Evolutionary conservation across 768 basidiomycete species (phyloP).

Genomic region (Terana coerulea): DNA sequence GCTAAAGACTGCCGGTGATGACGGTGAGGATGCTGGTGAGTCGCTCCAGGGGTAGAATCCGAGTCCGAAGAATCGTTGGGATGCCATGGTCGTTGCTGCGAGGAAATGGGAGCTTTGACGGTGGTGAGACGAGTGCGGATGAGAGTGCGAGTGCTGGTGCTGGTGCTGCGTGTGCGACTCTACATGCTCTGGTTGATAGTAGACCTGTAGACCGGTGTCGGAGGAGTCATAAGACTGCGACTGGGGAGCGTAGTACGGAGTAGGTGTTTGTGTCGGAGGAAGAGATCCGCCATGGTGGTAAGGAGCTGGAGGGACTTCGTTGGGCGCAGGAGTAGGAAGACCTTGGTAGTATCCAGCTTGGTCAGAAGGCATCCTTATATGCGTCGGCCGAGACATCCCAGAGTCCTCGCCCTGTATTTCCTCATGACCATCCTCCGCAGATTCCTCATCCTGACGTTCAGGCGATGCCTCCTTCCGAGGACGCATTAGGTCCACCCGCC

Average conservation of each 20-base stretch:
- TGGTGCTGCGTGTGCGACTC: neutral
- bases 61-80: slow-evolving; percentile 8
- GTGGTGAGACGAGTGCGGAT: neutral
- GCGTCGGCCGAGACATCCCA: slow-evolving; percentile 18
- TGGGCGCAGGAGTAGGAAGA: slow-evolving; percentile 55
- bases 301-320: slow-evolving; percentile 64
- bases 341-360: slow-evolving; percentile 32
- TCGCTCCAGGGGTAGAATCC: slow-evolving; percentile 6
- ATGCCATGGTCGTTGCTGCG: slow-evolving; percentile 4
- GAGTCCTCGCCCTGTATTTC: neutral
- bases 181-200: slow-evolving; percentile 1
- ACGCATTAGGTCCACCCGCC: slow-evolving; percentile 84
- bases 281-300: slow-evolving; percentile 33
- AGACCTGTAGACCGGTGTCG: slow-evolving; percentile 8
- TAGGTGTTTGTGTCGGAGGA: slow-evolving; percentile 22
- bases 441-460: neutral
- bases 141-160: neutral
- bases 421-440: neutral
- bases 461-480: slow-evolving; percentile 30
- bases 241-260: slow-evolving; percentile 13
- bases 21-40: slow-evolving; percentile 3
- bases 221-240: neutral
- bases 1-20: slow-evolving; percentile 7
- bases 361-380: slow-evolving; percentile 24
- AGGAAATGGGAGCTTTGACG: neutral